phyloP scores from a whole-genome alignment of 2,329 filamentous ascomycete genomes.

The Diaporthe eres region DNA sequence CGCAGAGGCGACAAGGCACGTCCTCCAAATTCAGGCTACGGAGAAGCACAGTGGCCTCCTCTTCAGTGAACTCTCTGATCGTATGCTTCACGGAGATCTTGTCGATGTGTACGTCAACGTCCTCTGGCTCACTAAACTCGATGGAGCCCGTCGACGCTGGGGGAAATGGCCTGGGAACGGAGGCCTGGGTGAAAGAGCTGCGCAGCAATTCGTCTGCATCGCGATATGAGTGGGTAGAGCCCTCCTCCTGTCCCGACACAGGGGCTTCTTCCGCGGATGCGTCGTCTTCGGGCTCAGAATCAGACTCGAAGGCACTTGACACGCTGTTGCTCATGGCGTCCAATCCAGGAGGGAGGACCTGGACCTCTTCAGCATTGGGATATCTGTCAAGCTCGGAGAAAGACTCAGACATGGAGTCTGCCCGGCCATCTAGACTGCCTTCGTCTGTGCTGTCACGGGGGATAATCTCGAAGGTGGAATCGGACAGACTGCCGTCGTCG shows the following conservation, averaged over 20 bases:
- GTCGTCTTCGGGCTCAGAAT: conserved; percentile 49
- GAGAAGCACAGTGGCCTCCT: conserved; percentile 55
- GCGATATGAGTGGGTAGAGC: background rate
- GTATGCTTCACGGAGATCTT: conserved; percentile 63
- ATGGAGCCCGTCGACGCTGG: conserved; percentile 52
- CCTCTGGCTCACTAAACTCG: conserved; percentile 60
- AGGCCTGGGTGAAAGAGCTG: conserved; percentile 55
- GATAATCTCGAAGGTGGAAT: conserved; percentile 72
- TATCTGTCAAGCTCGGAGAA: conserved; percentile 40
- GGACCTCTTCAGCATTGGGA: conserved; percentile 64
- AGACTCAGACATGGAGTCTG: conserved; percentile 39
- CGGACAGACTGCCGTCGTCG: conserved; percentile 66
- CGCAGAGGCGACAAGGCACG: conserved; percentile 55
- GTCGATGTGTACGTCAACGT: conserved; percentile 49
- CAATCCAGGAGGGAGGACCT: conserved; percentile 64
- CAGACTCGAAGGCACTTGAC: conserved; percentile 46
- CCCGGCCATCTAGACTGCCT: conserved; percentile 65
- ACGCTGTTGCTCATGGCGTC: conserved; percentile 50
- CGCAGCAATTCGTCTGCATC: conserved; percentile 63
- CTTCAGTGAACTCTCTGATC: conserved; percentile 58
- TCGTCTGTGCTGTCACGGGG: conserved; percentile 60
- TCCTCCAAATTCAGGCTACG: conserved; percentile 50
- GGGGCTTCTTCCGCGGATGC: background rate
- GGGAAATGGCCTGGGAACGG: conserved; percentile 44
- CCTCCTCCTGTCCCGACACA: background rate